Conservation (phyloP, 106 monocot genomes). For the Allium cepa region DNA sequence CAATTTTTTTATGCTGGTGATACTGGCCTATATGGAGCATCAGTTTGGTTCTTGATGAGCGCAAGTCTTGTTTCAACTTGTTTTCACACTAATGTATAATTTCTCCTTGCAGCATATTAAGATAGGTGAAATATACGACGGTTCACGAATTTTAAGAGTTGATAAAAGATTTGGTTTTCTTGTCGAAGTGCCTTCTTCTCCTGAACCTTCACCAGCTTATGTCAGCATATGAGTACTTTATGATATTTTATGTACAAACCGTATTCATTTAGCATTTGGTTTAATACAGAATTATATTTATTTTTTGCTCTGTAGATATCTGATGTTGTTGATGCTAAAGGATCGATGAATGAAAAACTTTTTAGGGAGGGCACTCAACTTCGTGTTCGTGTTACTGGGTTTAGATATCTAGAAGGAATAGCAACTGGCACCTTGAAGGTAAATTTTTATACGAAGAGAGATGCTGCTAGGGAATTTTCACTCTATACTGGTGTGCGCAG, state of each 20-base stretch:
- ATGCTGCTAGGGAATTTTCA: no score
- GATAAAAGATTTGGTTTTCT: conserved; percentile 73
- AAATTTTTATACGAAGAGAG: background rate
- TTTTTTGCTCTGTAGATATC: conserved; percentile 27
- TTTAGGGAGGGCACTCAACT: conserved; percentile 60
- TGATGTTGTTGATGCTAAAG: conserved; percentile 66
- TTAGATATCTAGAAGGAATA: conserved; percentile 73
- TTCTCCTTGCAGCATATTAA: conserved; percentile 53
- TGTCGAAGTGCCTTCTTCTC: conserved; percentile 71
- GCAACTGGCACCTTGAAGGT: conserved; percentile 86
- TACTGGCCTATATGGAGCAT: background rate
- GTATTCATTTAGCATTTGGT: no score
- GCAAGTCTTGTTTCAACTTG: no score
- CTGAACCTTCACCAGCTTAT: conserved; percentile 58
- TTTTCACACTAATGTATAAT: background rate
- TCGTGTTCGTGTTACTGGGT: conserved; percentile 74
- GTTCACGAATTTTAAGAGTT: conserved; percentile 57
- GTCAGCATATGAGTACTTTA: conserved; percentile 42
- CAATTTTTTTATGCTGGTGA: background rate
- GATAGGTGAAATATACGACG: conserved; percentile 90
- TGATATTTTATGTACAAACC: no score
- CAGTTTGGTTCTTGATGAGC: background rate
- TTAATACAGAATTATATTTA: background rate
- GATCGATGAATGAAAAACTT: conserved; percentile 60
- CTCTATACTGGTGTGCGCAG: no score